Percentiles rank a stretch among this genome's conserved stretches.
These are phyloP conservation scores for Cryphonectria carpinicola DNA, from an alignment of 2,329 filamentous ascomycete genomes.

Conservation along the genomic window DNA sequence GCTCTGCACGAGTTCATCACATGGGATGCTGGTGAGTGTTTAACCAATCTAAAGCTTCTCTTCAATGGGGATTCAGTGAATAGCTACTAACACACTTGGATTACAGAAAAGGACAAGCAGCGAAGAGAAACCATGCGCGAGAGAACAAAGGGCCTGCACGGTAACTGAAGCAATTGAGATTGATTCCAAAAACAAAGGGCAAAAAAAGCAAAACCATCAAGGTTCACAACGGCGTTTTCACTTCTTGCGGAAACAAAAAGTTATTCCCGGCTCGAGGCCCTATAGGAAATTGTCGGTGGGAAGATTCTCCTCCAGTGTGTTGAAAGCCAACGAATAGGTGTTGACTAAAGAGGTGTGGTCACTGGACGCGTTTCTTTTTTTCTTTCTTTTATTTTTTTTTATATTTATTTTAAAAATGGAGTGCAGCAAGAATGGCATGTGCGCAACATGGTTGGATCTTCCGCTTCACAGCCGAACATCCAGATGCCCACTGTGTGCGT, in stretches of 20 bases:
- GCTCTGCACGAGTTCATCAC: slow-evolving; percentile 92
- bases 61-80: not conserved
- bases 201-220: slow-evolving; percentile 5
- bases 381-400: too few relatives aligned
- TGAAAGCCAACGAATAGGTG: not conserved
- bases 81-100: slow-evolving; percentile 40
- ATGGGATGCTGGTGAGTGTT: slow-evolving; percentile 73
- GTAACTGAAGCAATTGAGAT: slow-evolving; percentile 30
- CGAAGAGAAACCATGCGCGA: slow-evolving; percentile 69
- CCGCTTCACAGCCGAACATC: not conserved
- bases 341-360: not conserved
- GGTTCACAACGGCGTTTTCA: not conserved
- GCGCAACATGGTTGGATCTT: not conserved
- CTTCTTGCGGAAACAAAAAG: not conserved
- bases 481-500: not conserved
- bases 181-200: slow-evolving; percentile 8
- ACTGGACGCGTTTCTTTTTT: not conserved
- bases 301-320: not conserved
- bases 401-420: not conserved
- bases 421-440: slow-evolving; percentile 9
- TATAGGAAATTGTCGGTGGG: not conserved
- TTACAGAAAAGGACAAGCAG: slow-evolving; percentile 67
- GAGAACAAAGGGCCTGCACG: slow-evolving; percentile 59
- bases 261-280: not conserved
- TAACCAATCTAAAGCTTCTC: slow-evolving; percentile 22